Evolutionary conservation across 495 filamentous ascomycete genomes (phyloP).

Genomic region (Penicillium robsamsonii): DNA sequence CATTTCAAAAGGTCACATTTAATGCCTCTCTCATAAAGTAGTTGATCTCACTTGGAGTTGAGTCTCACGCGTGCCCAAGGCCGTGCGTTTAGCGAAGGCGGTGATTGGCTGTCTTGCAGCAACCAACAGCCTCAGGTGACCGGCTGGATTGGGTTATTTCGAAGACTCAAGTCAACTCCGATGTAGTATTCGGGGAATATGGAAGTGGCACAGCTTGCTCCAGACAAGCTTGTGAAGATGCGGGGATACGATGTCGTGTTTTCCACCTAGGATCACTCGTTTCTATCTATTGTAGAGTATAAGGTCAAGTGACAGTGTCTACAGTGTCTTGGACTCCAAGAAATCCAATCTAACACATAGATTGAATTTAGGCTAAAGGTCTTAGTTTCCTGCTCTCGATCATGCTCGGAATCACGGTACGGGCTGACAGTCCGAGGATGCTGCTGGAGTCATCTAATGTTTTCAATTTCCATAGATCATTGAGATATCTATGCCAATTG

Average conservation of each 20-base stretch:
- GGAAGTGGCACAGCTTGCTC: neutral
- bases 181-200: slow-evolving; percentile 7
- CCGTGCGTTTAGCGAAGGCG: neutral
- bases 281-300: neutral
- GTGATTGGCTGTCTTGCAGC: slow-evolving; percentile 5
- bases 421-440: neutral
- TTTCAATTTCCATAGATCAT: too few species aligned
- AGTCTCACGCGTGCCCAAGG: neutral
- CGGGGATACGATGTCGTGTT: neutral
- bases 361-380: neutral
- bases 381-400: neutral
- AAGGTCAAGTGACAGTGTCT: too few species aligned
- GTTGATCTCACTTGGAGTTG: neutral
- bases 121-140: neutral
- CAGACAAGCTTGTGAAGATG: neutral
- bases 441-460: neutral
- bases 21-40: neutral
- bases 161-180: too few species aligned
- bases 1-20: neutral
- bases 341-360: neutral
- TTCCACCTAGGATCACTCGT: neutral
- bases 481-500: too few species aligned
- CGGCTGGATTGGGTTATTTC: neutral
- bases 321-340: too few species aligned
- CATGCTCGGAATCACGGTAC: neutral